A percentile compares a stretch with the other conserved stretches of the same genome.
Evolutionary conservation across 2,329 filamentous ascomycete genomes (phyloP).

Genomic region (Fusarium zealandicum): DNA sequence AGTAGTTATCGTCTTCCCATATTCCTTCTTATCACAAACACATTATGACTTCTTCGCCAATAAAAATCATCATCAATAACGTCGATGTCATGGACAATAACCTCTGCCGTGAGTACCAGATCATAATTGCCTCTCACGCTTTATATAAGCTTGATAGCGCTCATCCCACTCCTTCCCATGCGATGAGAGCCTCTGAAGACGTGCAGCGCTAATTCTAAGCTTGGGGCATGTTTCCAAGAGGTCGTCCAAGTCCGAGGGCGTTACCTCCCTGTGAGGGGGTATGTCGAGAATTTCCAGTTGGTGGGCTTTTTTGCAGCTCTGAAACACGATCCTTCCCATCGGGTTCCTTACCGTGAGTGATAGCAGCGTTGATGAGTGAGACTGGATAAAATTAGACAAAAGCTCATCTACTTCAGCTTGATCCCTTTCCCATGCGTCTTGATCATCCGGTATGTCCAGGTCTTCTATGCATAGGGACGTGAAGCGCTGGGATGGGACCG

Average conservation of each 20-base stretch:
- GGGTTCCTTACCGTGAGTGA: neutral
- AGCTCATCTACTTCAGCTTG: neutral
- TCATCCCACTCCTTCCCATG: neutral
- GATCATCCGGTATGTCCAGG: neutral
- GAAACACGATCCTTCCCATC: neutral
- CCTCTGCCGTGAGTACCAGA: too few relatives aligned
- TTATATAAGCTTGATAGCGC: neutral
- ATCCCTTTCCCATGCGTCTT: neutral
- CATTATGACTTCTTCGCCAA: too few relatives aligned
- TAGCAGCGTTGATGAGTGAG: constrained; percentile 3
- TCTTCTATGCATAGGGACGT: neutral
- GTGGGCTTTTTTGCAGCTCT: constrained; percentile 1
- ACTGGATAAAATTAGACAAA: neutral
- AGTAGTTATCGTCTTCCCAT: neutral
- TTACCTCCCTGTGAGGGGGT: neutral
- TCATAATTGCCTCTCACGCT: neutral
- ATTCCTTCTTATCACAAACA: too few relatives aligned
- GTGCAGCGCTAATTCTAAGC: neutral
- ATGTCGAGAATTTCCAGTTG: neutral
- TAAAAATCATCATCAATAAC: too few relatives aligned
- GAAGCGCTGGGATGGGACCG: neutral
- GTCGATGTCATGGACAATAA: too few relatives aligned
- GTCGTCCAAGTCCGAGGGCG: neutral
- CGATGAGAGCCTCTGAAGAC: neutral
- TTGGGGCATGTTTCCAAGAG: constrained; percentile 7